Percentiles rank a stretch among this genome's conserved stretches.
Evolutionary conservation across 176 grass and related monocot species (phyloP).

Genomic region (Bonia amplexicaulis): DNA sequence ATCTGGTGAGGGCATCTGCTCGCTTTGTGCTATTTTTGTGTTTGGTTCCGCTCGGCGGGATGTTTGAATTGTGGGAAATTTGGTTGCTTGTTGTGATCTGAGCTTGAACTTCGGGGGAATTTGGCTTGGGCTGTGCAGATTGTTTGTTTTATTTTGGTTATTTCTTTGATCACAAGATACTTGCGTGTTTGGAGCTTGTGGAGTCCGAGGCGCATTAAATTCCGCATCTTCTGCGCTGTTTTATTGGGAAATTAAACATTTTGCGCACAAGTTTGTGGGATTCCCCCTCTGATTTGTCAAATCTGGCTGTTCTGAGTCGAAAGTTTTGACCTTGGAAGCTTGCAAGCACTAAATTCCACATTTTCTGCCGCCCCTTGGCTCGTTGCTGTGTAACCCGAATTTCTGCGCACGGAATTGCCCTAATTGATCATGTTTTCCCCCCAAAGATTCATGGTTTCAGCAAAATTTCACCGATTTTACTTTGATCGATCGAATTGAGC

Average conservation of each 20-base stretch:
- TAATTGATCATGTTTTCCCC: not conserved
- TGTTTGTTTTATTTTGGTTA: not conserved
- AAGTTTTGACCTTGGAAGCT: conserved; percentile 28
- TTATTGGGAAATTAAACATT: conserved; percentile 30
- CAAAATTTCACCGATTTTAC: not conserved
- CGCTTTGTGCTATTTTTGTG: not conserved
- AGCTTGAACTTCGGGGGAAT: conserved; percentile 18
- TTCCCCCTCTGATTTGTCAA: conserved; percentile 4
- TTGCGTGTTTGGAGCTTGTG: conserved; percentile 26
- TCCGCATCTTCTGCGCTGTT: conserved; percentile 19
- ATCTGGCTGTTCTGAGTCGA: conserved; percentile 15
- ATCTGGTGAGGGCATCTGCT: conserved; percentile 39
- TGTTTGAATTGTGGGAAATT: conserved; percentile 20
- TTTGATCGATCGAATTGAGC: conserved; percentile 26
- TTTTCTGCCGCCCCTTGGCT: not conserved
- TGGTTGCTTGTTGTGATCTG: not conserved
- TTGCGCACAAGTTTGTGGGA: not conserved
- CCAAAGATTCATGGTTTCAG: not conserved
- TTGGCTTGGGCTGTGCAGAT: not conserved
- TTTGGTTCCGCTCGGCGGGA: not conserved
- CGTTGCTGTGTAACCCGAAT: not conserved
- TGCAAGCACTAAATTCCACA: not conserved
- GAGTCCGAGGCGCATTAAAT: conserved; percentile 38
- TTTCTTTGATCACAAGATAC: conserved; percentile 36
- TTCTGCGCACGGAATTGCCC: not conserved